A percentile compares a stretch with the other conserved stretches of the same genome.
phyloP scores from a whole-genome alignment of 768 basidiomycete species.

The Chalciporus pseudorubinellus region DNA sequence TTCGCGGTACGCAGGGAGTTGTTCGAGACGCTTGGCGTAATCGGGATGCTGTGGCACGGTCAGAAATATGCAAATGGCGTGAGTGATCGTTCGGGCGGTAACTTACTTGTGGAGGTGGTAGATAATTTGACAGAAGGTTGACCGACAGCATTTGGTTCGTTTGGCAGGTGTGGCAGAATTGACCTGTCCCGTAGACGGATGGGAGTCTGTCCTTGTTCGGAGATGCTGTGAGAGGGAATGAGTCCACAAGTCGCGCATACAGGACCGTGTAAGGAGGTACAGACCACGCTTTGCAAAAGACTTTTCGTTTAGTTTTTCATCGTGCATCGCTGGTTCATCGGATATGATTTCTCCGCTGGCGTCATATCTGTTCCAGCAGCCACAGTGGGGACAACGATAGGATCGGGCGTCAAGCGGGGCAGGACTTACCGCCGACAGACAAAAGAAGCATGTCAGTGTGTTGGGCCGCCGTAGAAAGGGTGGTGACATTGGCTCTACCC shows the following conservation, averaged over 20 bases:
- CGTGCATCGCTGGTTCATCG: constrained; percentile 87
- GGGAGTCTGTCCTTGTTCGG: constrained; percentile 69
- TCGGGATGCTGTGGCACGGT: constrained; percentile 62
- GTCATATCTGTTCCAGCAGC: constrained; percentile 75
- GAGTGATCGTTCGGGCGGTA: neutral
- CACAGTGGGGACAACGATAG: constrained; percentile 66
- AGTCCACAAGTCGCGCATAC: neutral
- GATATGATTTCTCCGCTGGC: constrained; percentile 73
- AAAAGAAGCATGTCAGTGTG: constrained; percentile 67
- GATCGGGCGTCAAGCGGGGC: constrained; percentile 48
- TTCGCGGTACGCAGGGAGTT: constrained; percentile 67
- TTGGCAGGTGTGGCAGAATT: constrained; percentile 86
- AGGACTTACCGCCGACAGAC: constrained; percentile 45
- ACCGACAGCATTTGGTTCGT: constrained; percentile 90
- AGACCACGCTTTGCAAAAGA: constrained; percentile 75
- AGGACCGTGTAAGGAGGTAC: constrained; percentile 11
- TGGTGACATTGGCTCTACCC: constrained; percentile 16
- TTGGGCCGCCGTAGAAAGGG: constrained; percentile 53
- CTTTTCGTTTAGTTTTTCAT: constrained; percentile 63
- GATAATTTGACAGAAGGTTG: constrained; percentile 86
- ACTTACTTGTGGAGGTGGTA: constrained; percentile 73
- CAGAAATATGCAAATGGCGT: neutral
- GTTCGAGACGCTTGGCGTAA: constrained; percentile 59
- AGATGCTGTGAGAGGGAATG: constrained; percentile 45
- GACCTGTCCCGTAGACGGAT: constrained; percentile 50